Percentiles rank a stretch among this genome's conserved stretches.
phyloP scores from a whole-genome alignment of 2,329 filamentous ascomycete species.

The Cryphonectria naterciae region DNA sequence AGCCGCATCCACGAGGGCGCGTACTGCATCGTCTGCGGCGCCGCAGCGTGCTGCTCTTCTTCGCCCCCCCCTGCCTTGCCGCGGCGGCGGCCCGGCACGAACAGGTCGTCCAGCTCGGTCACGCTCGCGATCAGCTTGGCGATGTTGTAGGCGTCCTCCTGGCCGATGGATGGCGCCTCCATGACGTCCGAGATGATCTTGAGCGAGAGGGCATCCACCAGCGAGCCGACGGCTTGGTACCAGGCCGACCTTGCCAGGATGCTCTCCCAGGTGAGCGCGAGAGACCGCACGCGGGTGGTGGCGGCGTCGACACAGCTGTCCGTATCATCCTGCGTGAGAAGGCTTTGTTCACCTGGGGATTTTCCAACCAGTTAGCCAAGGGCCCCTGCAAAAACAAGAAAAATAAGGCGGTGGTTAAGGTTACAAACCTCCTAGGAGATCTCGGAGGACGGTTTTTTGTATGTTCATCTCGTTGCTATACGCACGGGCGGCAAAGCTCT shows the following conservation, averaged over 20 bases:
- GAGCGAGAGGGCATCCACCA: conserved; percentile 61
- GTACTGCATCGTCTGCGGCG: conserved; percentile 63
- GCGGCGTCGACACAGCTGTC: conserved; percentile 58
- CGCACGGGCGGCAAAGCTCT: conserved; percentile 63
- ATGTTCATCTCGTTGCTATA: conserved; percentile 64
- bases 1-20: conserved; percentile 65
- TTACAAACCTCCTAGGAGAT: conserved; percentile 58
- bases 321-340: conserved; percentile 61
- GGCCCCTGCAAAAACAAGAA: too few species aligned
- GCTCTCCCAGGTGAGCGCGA: conserved; percentile 60
- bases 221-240: conserved; percentile 64
- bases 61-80: conserved; percentile 32
- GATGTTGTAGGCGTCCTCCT: conserved; percentile 66
- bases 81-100: conserved; percentile 49
- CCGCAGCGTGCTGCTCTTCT: conserved; percentile 41
- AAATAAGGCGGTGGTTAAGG: not conserved
- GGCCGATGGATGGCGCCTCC: conserved; percentile 63
- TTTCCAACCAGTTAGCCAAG: conserved; percentile 37
- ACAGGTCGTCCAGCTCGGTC: conserved; percentile 64
- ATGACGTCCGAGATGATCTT: conserved; percentile 66
- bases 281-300: conserved; percentile 54
- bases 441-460: conserved; percentile 64
- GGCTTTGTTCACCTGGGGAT: conserved; percentile 50
- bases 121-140: conserved; percentile 61
- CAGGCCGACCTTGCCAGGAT: conserved; percentile 65